Evolutionary conservation across 2,329 filamentous ascomycete species (phyloP), one percentile per base, ranked within the genome.

Genomic region (Neonectria ditissima): DNA sequence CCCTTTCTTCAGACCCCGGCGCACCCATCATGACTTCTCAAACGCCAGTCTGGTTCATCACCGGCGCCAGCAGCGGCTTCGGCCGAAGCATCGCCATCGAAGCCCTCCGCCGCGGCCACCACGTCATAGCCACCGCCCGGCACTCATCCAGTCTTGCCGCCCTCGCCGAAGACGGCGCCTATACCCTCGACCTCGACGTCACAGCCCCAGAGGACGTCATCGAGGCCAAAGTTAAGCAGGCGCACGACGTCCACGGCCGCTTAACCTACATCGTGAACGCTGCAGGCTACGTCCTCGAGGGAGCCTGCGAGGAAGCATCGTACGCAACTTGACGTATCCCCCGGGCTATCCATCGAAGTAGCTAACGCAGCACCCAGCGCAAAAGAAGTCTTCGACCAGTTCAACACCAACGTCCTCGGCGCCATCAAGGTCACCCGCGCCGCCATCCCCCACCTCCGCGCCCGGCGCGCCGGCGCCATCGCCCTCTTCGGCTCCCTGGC

Each of bases 351-450:
- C 16, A 13, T 13, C 6, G 14, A 30, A 13, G 34, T 51, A 51
- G 53, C 7, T 14, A 20, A 20, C 16, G n/a, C 13, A 3, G 24
- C 10, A 11, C 30, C 6, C 10, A 74, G 69, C 55, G 62, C 69
- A 26, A 68, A 74, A 24, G 77, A 79, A 56, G 71, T 76, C 30
- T 70, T 70, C 11, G 75, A 74, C 26, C 65, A 75, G 10, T 84
- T 82, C 72, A 77, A 81, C 65, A 82, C 82, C 52, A 86, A 86
- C 67, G 80, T 86, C 48, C 81, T 85, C 55, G 84, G 83, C 24
- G 75, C 78, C 26, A 69, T 83, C 39, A 83, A 82, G 54, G 74
- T 84, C 22, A 78, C 77, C 22, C 80, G 81, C 28, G 81, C 82
- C 5, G 76, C 82, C 9, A 68, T 82, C 0, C 82, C 81, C 1